Conservation (phyloP, 352 stramenopile species). For the Globisporangium acanthophoron region DNA sequence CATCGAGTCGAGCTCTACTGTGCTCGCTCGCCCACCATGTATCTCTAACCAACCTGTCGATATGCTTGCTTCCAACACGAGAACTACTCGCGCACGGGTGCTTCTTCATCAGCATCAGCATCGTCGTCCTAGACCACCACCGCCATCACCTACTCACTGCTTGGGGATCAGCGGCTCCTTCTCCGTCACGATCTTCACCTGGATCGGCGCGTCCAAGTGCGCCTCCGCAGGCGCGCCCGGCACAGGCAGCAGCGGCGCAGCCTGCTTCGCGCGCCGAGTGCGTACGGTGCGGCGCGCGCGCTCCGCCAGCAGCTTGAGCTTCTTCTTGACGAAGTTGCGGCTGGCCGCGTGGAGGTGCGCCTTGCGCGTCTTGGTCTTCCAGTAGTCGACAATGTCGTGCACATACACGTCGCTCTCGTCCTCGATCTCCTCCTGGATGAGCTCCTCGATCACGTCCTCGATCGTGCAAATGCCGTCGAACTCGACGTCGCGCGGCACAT, state of each 20-base stretch:
- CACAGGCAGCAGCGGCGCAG: background rate
- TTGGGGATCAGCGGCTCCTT: slow-evolving; percentile 18
- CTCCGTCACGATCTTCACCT: slow-evolving; percentile 32
- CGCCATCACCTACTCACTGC: background rate
- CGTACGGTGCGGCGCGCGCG: slow-evolving; percentile 40
- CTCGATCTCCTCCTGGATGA: slow-evolving; percentile 89
- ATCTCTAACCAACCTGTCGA: background rate
- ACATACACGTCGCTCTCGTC: slow-evolving; percentile 84
- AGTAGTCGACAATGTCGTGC: slow-evolving; percentile 53
- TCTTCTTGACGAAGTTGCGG: slow-evolving; percentile 42
- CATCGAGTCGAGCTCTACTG: background rate
- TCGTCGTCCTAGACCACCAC: background rate
- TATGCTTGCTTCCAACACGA: background rate
- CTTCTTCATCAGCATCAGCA: no score
- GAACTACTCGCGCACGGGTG: no score
- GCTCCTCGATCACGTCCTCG: slow-evolving; percentile 89
- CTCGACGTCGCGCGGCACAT: slow-evolving; percentile 33
- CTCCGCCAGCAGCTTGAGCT: slow-evolving; percentile 48
- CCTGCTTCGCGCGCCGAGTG: slow-evolving; percentile 17
- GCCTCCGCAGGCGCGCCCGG: background rate
- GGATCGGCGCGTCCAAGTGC: slow-evolving; percentile 21
- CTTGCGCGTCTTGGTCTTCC: slow-evolving; percentile 33
- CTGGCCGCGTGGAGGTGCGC: slow-evolving; percentile 22
- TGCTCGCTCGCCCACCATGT: background rate
- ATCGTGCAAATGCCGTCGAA: slow-evolving; percentile 89